Base-by-base conservation (phyloP, 1,284 basidiomycete genomes). In the Marasmius oreades region DNA sequence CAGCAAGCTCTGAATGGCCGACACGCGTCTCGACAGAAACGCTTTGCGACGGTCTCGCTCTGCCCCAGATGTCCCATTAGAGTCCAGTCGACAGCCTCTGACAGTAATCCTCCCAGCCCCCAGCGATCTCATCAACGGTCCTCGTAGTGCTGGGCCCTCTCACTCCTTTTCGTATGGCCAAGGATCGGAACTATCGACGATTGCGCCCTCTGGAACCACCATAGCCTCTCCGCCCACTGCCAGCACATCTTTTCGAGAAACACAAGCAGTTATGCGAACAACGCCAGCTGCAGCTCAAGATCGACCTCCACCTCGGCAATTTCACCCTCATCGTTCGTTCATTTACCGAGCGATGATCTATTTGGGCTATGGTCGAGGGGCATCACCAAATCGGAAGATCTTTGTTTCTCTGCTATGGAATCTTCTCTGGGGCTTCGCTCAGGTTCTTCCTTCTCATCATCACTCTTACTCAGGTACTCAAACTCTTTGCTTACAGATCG, bases 351-450 rank as follows among this genome's bases (percentile, higher is more conserved):
- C 76, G 8, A 69, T 81, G 61, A 68, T 70, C 1, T 78, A 79
- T 62, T 69, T 90, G 56, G 88, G 88, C 1, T 70, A 82, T 59
- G 85, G 83, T 4, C 76, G 80, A 5, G 71, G 74, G 37, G 80
- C 82, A 34, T 79, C 85, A 6, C 76, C 73, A 54, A 75, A 74
- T 6, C 77, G 87, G 47, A 84, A 81, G 65, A 74, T 80, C 51
- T 66, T 86, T 8, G 74, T 87, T n/a, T 79, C 78, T 2, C 62
- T 89, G 4, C 65, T 83, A 31, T 82, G 80, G 70, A 80, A 76
- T 56, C 59, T 87, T 4, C 56, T 65, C 1, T 86, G 84, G 67
- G 81, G 80, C 56, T 69, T 80, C 24, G 63, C 72, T 7, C 86
- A 91, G 77, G 88, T 87, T 54, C 34, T 78, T 70, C 20, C 23